These are phyloP conservation scores for slime mould (Dictyostelium discoideum) DNA, from an alignment of 78 protist species.

Conservation along the genomic window DNA sequence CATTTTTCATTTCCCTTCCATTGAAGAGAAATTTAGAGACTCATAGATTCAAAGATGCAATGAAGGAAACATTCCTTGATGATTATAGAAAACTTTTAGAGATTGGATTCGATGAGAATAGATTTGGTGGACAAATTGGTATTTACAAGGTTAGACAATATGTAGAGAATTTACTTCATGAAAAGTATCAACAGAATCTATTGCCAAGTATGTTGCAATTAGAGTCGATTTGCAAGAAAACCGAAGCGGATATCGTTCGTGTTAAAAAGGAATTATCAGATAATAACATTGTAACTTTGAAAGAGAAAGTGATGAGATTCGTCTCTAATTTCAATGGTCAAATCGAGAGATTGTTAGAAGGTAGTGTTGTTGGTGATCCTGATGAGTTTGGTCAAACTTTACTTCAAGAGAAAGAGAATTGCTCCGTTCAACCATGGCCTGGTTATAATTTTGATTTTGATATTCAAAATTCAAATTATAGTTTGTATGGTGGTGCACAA, in stretches of 20 bases:
- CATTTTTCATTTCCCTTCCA: constrained; percentile 83
- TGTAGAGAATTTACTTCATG: constrained; percentile 62
- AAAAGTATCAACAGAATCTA: constrained; percentile 69
- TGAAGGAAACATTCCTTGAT: constrained; percentile 76
- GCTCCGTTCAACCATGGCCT: constrained; percentile 79
- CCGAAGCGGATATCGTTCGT: constrained; percentile 62
- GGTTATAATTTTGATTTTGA: constrained; percentile 63
- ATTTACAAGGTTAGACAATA: constrained; percentile 46
- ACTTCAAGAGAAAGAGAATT: constrained; percentile 44
- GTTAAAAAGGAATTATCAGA: constrained; percentile 73
- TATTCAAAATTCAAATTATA: constrained; percentile 68
- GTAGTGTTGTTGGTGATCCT: constrained; percentile 83
- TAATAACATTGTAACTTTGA: constrained; percentile 27
- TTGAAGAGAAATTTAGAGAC: constrained; percentile 66
- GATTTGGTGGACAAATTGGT: constrained; percentile 79
- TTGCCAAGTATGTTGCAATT: constrained; percentile 66
- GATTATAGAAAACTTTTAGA: constrained; percentile 79
- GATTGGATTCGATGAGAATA: constrained; percentile 67
- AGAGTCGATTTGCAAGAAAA: constrained; percentile 60
- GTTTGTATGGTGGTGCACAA: constrained; percentile 88
- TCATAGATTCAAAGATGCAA: constrained; percentile 53
- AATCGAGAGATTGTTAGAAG: constrained; percentile 75
- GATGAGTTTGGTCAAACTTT: constrained; percentile 84
- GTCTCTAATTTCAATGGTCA: constrained; percentile 61
- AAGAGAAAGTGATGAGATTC: constrained; percentile 38